Base-by-base conservation (phyloP, 371 early-diverging fungal genomes). In the Chytridiales sp. region DNA sequence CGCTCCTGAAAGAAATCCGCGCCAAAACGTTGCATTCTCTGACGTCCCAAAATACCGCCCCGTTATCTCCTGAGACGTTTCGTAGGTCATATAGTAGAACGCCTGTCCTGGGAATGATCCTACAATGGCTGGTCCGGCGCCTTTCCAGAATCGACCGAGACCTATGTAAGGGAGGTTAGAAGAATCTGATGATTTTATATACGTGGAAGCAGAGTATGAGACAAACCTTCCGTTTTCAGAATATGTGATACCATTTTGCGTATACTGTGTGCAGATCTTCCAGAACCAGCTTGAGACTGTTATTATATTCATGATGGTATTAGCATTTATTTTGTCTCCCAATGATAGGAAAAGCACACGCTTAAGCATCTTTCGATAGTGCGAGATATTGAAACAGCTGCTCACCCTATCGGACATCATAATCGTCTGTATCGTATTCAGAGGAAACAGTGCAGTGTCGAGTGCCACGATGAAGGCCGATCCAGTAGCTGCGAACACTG, bases 341-440 rank as follows among this genome's bases (percentile, higher is more conserved):
- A n/a, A n/a, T n/a, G n/a, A n/a, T n/a, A n/a, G n/a, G n/a, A n/a
- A n/a, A n/a, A n/a, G n/a, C n/a, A n/a, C n/a, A n/a, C n/a, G n/a
- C n/a, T n/a, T n/a, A n/a, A n/a, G n/a, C n/a, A n/a, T n/a, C n/a
- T n/a, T n/a, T n/a, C n/a, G n/a, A n/a, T n/a, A n/a, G n/a, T n/a
- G n/a, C n/a, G n/a, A n/a, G n/a, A n/a, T n/a, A n/a, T n/a, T n/a
- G n/a, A n/a, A n/a, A n/a, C n/a, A n/a, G n/a, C n/a, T n/a, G n/a
- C n/a, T n/a, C 47, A 72, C 62, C 54, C 72, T 24, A 21, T 76
- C 66, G 11, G 68, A 49, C 73, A 76, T 76, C 59, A 69, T 63
- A 8, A 76, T 66, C 0, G 94, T 94, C 76, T 96, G 95, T 67
- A 96, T 85, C 19, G 97, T 96, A 74, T 96, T 95, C 42, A 96